Evolutionary conservation across 352 stramenopile species (phyloP).

Genomic region (Phytopythium cucurbitacearum): DNA sequence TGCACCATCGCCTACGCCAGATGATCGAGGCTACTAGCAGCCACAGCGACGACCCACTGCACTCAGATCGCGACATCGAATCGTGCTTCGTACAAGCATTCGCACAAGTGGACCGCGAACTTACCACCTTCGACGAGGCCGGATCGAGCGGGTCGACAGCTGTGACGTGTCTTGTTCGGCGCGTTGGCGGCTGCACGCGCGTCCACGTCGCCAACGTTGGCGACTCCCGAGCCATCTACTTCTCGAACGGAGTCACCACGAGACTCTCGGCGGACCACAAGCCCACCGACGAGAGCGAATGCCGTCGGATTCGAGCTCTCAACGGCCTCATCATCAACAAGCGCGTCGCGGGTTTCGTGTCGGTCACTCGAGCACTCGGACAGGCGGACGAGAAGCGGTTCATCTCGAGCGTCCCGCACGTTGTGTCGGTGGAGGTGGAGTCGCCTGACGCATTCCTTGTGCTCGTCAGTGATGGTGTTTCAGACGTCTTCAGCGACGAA

Average conservation of each 20-base stretch:
- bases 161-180: slow-evolving; percentile 68
- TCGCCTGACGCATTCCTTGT: slow-evolving; percentile 50
- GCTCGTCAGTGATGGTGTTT: slow-evolving; percentile 73
- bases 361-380: slow-evolving; percentile 67
- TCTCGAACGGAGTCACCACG: slow-evolving; percentile 34
- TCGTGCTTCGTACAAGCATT: slow-evolving; percentile 59
- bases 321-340: slow-evolving; percentile 85
- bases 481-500: slow-evolving; percentile 70
- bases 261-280: slow-evolving; percentile 78
- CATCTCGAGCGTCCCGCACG: slow-evolving; percentile 63
- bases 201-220: slow-evolving; percentile 78
- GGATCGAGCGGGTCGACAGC: slow-evolving; percentile 64
- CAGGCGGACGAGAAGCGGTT: slow-evolving; percentile 81
- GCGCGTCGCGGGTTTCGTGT: slow-evolving; percentile 64
- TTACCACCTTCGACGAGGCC: slow-evolving; percentile 67
- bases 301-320: slow-evolving; percentile 61
- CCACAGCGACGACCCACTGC: slow-evolving; percentile 29
- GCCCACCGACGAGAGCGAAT: slow-evolving; percentile 70
- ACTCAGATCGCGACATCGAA: slow-evolving; percentile 57
- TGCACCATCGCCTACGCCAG: slow-evolving; percentile 46
- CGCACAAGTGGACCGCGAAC: slow-evolving; percentile 51
- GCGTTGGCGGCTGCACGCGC: slow-evolving; percentile 44
- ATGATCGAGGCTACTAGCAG: slow-evolving; percentile 19
- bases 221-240: slow-evolving; percentile 74
- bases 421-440: slow-evolving; percentile 45